Percentiles rank a stretch among this genome's conserved stretches.
phyloP scores from a whole-genome alignment of 176 grass and related monocot genomes.

The Leersia perrieri region DNA sequence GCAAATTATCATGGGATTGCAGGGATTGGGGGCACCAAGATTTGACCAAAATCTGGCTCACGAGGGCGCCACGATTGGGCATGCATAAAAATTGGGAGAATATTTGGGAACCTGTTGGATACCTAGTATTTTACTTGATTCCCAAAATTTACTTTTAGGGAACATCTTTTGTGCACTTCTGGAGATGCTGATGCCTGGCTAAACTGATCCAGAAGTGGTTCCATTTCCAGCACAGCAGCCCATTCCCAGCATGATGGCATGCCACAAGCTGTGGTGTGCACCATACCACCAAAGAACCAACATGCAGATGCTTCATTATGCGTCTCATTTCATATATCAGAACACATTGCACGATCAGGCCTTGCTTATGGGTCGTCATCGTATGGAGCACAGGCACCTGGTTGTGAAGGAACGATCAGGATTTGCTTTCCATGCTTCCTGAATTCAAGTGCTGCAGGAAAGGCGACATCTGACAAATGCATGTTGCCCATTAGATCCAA shows the following conservation, averaged over 20 bases:
- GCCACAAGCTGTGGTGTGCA: background rate
- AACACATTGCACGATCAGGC: no score
- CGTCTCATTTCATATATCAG: no score
- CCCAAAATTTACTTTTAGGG: no score
- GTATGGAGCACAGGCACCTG: constrained; percentile 15
- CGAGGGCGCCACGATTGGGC: no score
- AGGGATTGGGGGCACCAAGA: no score
- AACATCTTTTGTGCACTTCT: no score
- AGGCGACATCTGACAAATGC: constrained; percentile 26
- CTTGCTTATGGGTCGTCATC: constrained; percentile 44
- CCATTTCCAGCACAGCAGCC: background rate
- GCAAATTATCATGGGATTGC: no score
- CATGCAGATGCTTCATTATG: background rate
- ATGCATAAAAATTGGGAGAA: no score
- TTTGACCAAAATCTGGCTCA: no score
- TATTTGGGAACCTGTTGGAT: no score
- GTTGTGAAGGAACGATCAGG: constrained; percentile 24
- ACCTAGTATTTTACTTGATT: no score
- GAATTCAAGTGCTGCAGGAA: constrained; percentile 37
- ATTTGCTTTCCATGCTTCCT: constrained; percentile 45
- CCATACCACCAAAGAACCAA: background rate
- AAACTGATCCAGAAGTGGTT: background rate
- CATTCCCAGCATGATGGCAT: background rate
- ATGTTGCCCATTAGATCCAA: constrained; percentile 44
- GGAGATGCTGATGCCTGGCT: no score